phyloP scores from a whole-genome alignment of 2,329 filamentous ascomycete genomes.

The Clarireedia paspali region DNA sequence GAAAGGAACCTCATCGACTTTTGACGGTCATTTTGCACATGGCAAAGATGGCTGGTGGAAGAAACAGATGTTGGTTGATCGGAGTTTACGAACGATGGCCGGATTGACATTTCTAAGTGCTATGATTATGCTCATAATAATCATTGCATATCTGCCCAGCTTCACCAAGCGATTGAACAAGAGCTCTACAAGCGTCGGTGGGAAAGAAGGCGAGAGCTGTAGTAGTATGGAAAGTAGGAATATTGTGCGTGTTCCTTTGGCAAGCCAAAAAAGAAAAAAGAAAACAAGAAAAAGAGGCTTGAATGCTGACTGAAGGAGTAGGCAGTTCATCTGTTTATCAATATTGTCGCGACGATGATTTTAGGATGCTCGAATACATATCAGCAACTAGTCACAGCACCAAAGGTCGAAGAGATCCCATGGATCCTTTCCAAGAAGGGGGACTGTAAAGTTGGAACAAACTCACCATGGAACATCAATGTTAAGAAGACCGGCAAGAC shows the following conservation, averaged over 20 bases:
- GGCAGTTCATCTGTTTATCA: slow-evolving; percentile 16
- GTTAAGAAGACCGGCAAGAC: slow-evolving; percentile 15
- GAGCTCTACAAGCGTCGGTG: slow-evolving; percentile 12
- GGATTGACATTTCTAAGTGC: slow-evolving; percentile 15
- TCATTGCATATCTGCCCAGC: slow-evolving; percentile 12
- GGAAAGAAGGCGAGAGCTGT: slow-evolving; percentile 16
- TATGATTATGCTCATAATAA: slow-evolving; percentile 15
- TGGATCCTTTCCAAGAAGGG: slow-evolving; percentile 16
- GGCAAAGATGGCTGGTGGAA: slow-evolving; percentile 18
- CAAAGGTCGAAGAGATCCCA: slow-evolving; percentile 14
- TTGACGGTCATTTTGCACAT: slow-evolving; percentile 18
- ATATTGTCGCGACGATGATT: slow-evolving; percentile 19
- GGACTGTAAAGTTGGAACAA: slow-evolving; percentile 17
- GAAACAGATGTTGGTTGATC: slow-evolving; percentile 19
- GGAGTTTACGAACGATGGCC: slow-evolving; percentile 17
- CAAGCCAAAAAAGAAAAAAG: not conserved
- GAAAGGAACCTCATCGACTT: slow-evolving; percentile 1
- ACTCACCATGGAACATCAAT: slow-evolving; percentile 18
- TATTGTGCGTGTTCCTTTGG: slow-evolving; percentile 7
- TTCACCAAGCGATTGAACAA: slow-evolving; percentile 11
- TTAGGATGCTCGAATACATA: slow-evolving; percentile 20
- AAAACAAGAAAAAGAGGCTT: not conserved
- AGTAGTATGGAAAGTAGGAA: slow-evolving; percentile 11
- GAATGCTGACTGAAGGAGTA: not conserved
- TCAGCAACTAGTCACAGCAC: slow-evolving; percentile 17